A percentile compares a stretch with the other conserved stretches of the same genome.
phyloP scores from a whole-genome alignment of 83 land plant genomes.

The Picea abies region DNA sequence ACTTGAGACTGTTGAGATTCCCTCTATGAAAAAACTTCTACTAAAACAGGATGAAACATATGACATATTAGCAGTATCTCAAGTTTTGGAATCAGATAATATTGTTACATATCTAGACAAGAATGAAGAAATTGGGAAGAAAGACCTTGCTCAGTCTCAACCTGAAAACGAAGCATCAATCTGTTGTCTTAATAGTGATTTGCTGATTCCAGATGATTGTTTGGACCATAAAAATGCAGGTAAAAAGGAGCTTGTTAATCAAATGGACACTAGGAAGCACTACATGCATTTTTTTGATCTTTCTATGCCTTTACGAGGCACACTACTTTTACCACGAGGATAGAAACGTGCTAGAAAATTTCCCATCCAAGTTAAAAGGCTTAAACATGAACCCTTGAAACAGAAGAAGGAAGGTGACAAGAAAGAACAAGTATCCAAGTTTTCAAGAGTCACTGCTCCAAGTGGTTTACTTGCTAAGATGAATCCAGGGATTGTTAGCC shows the following conservation, averaged over 20 bases:
- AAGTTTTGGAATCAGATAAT: slow-evolving; percentile 1
- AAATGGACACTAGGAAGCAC: neutral
- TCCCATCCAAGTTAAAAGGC: neutral
- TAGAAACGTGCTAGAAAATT: slow-evolving; percentile 7
- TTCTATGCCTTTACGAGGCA: slow-evolving; percentile 7
- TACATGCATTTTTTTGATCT: slow-evolving; percentile 9
- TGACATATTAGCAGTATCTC: neutral
- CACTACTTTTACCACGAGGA: slow-evolving; percentile 17
- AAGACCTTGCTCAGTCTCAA: neutral
- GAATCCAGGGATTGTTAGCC: slow-evolving; percentile 74
- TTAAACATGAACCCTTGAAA: slow-evolving; percentile 31
- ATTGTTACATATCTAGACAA: neutral
- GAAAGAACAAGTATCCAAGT: slow-evolving; percentile 59
- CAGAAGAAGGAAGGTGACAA: slow-evolving; percentile 49
- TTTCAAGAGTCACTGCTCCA: slow-evolving; percentile 59
- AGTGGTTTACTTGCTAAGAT: slow-evolving; percentile 66
- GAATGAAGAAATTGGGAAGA: neutral
- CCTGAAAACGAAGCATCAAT: neutral
- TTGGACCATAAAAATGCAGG: neutral
- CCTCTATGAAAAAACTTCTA: neutral
- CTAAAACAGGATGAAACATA: neutral
- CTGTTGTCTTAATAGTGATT: neutral
- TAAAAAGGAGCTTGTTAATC: neutral
- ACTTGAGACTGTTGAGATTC: neutral
- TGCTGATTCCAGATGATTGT: neutral